Conservation (phyloP, 1,139 yeast species). For the Candida tunisiensis region DNA sequence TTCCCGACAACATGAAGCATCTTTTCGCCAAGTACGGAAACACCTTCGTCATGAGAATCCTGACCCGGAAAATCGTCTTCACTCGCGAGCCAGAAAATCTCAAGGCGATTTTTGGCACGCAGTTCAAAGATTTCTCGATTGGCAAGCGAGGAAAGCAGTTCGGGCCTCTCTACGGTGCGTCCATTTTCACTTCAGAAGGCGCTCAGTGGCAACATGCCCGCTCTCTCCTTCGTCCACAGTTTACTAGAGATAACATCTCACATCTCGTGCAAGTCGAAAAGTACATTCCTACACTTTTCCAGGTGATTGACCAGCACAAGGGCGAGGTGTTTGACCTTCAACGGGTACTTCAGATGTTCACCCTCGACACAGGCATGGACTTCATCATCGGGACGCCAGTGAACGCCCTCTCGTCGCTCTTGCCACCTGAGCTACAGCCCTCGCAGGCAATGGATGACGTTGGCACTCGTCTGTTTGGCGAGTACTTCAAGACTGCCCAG, state of each 20-base stretch:
- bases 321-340: conserved; percentile 34
- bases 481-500: conserved; percentile 10
- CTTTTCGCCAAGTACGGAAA: too few relatives aligned
- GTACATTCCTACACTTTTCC: conserved; percentile 25
- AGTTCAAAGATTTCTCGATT: conserved; percentile 33
- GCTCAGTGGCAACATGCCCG: conserved; percentile 36
- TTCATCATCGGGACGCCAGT: conserved; percentile 40
- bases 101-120: conserved; percentile 18
- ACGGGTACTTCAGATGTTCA: conserved; percentile 30
- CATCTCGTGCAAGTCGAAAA: conserved; percentile 31
- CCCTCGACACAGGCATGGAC: conserved; percentile 43
- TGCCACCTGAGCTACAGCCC: neutral
- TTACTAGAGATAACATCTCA: conserved; percentile 33
- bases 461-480: conserved; percentile 22
- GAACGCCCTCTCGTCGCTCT: conserved; percentile 13
- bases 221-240: conserved; percentile 36
- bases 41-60: too few relatives aligned
- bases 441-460: conserved; percentile 4
- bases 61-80: too few relatives aligned
- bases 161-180: conserved; percentile 29
- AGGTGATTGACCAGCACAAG: conserved; percentile 29
- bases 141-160: conserved; percentile 28
- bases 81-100: conserved; percentile 32
- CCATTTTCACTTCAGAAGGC: conserved; percentile 34
- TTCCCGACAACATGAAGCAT: too few relatives aligned